Conservation (phyloP, 139 green algal genomes). For the Spirogloea muscicola region DNA sequence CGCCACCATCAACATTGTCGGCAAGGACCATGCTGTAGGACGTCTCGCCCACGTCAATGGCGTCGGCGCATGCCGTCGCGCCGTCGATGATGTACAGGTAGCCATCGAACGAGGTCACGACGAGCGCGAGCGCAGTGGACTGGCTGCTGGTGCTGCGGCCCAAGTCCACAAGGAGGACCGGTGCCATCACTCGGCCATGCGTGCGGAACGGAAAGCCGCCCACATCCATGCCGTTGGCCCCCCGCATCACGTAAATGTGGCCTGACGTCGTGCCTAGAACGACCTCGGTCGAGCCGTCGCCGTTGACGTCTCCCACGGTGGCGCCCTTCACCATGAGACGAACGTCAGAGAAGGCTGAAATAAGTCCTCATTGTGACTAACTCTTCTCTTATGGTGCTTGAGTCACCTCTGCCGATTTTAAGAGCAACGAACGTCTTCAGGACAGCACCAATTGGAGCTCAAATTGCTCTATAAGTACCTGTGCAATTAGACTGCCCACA, state of each 20-base stretch:
- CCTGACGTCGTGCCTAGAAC: slow-evolving; percentile 58
- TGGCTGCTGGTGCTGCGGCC: slow-evolving; percentile 22
- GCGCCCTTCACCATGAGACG: slow-evolving; percentile 53
- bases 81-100: slow-evolving; percentile 86
- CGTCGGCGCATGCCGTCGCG: slow-evolving; percentile 71
- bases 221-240: slow-evolving; percentile 50
- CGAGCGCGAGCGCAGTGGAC: slow-evolving; percentile 41
- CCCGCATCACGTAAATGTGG: slow-evolving; percentile 69
- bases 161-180: slow-evolving; percentile 59
- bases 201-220: slow-evolving; percentile 77
- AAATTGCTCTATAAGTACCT: slow-evolving; percentile 5
- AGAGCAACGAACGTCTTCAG: background rate
- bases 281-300: slow-evolving; percentile 52
- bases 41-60: slow-evolving; percentile 86
- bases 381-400: too few relatives aligned
- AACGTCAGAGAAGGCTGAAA: too few relatives aligned
- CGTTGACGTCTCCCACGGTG: slow-evolving; percentile 54
- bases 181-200: slow-evolving; percentile 57
- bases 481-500: slow-evolving; percentile 57
- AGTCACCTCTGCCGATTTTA: background rate
- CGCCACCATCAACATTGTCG: slow-evolving; percentile 77
- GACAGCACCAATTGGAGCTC: background rate
- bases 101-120: slow-evolving; percentile 85
- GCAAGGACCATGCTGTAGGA: slow-evolving; percentile 83
- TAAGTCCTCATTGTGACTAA: too few relatives aligned